Conservation (phyloP, 2,329 filamentous ascomycete genomes). For the Tolypocladium capitatum region DNA sequence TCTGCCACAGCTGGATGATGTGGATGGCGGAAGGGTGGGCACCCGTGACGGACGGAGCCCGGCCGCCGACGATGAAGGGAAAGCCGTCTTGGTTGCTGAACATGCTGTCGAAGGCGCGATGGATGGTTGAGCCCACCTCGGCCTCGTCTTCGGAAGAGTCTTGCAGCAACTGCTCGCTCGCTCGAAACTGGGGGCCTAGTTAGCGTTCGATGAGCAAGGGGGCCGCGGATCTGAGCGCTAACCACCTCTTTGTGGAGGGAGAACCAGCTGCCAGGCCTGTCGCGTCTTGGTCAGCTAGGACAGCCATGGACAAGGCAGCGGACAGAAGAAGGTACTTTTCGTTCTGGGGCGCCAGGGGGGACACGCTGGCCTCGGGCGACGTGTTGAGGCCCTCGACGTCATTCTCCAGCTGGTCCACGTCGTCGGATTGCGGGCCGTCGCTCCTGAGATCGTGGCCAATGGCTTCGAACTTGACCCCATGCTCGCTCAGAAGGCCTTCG, state of each 20-base stretch:
- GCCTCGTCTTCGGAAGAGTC: slow-evolving; percentile 44
- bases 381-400: slow-evolving; percentile 42
- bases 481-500: slow-evolving; percentile 49
- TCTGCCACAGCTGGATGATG: slow-evolving; percentile 54
- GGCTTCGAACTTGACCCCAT: slow-evolving; percentile 57
- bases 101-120: slow-evolving; percentile 46
- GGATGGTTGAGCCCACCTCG: slow-evolving; percentile 36
- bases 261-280: slow-evolving; percentile 24
- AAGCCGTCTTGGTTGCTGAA: slow-evolving; percentile 43
- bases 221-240: background rate
- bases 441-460: slow-evolving; percentile 35
- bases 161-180: slow-evolving; percentile 31
- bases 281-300: background rate
- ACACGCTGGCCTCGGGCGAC: slow-evolving; percentile 31
- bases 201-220: background rate
- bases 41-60: slow-evolving; percentile 27
- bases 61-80: slow-evolving; percentile 40
- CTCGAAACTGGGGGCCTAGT: slow-evolving; percentile 30
- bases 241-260: slow-evolving; percentile 38
- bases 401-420: slow-evolving; percentile 42
- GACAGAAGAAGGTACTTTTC: slow-evolving; percentile 4
- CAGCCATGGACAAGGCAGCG: background rate
- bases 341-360: slow-evolving; percentile 14
- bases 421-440: slow-evolving; percentile 25
- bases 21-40: slow-evolving; percentile 42